Evolutionary conservation across 2,329 filamentous ascomycete genomes (phyloP).

Genomic region (Botryosphaeria dothidea): DNA sequence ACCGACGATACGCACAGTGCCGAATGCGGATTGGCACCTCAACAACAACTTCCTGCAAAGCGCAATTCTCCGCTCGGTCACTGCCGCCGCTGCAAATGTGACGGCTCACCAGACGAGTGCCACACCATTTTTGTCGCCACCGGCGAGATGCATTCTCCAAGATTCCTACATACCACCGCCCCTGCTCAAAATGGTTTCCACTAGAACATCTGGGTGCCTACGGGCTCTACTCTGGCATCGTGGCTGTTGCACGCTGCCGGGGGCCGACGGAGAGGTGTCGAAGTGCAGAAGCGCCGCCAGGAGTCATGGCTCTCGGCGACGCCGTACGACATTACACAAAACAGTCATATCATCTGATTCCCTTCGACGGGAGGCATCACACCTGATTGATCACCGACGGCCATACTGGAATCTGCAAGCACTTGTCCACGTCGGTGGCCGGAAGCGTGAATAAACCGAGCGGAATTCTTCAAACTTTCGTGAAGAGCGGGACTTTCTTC

Average conservation of each 20-base stretch:
- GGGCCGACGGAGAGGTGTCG: not conserved
- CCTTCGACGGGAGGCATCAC: not conserved
- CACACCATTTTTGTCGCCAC: not conserved
- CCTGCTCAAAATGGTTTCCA: no score
- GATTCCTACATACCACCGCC: no score
- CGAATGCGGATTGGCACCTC: not conserved
- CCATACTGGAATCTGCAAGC: not conserved
- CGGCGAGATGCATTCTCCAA: not conserved
- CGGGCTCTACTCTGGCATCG: no score
- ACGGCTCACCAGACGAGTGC: not conserved
- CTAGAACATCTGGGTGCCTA: not conserved
- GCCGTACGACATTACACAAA: not conserved
- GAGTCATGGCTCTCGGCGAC: not conserved
- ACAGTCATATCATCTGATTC: not conserved
- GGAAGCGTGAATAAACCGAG: not conserved
- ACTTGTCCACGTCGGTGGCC: not conserved
- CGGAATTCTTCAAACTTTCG: not conserved
- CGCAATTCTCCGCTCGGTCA: slow-evolving; percentile 5
- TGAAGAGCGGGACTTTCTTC: not conserved
- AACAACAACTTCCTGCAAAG: slow-evolving; percentile 5
- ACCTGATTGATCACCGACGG: not conserved
- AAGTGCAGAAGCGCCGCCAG: not conserved
- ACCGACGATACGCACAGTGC: not conserved
- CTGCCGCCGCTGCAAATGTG: slow-evolving; percentile 5
- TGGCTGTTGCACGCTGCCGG: not conserved